Conservation (phyloP, 1,139 yeast genomes). For the Suhomyces guaymorum region DNA sequence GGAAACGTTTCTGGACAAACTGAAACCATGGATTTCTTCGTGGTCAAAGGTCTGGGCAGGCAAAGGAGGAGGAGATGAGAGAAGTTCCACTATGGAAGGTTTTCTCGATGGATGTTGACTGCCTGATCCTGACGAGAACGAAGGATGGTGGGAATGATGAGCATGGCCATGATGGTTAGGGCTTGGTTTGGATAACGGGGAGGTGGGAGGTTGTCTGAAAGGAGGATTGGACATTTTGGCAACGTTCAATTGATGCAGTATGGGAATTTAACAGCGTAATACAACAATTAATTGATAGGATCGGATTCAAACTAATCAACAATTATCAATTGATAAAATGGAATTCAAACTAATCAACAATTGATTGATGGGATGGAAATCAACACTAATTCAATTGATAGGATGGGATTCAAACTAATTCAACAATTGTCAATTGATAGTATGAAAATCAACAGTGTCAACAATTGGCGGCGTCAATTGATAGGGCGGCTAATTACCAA, state of each 20-base stretch:
- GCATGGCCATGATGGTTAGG: conserved; percentile 7
- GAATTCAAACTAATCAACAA: too few species aligned
- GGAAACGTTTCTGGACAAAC: conserved; percentile 48
- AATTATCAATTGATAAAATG: too few species aligned
- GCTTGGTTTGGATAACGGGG: conserved; percentile 16
- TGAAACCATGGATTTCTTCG: conserved; percentile 39
- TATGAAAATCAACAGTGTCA: too few species aligned
- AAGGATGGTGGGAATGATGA: conserved; percentile 9
- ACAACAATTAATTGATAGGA: not conserved
- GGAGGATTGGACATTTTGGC: conserved; percentile 19
- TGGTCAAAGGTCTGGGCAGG: conserved; percentile 28
- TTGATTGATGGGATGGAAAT: too few species aligned
- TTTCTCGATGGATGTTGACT: conserved; percentile 44
- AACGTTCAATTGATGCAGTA: not conserved
- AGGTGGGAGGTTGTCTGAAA: conserved; percentile 18
- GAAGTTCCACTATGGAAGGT: conserved; percentile 77
- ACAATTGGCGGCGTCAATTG: too few species aligned
- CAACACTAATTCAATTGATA: too few species aligned
- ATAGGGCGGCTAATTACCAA: too few species aligned
- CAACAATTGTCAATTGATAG: too few species aligned
- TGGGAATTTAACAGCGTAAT: too few species aligned
- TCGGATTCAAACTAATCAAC: not conserved
- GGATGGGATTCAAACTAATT: too few species aligned
- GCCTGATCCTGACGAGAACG: conserved; percentile 12
- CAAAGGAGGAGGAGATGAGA: conserved; percentile 82